Percentiles rank a stretch among this genome's conserved stretches.
Conservation (phyloP, 2,329 filamentous ascomycete genomes). For the Falciphora oryzae region DNA sequence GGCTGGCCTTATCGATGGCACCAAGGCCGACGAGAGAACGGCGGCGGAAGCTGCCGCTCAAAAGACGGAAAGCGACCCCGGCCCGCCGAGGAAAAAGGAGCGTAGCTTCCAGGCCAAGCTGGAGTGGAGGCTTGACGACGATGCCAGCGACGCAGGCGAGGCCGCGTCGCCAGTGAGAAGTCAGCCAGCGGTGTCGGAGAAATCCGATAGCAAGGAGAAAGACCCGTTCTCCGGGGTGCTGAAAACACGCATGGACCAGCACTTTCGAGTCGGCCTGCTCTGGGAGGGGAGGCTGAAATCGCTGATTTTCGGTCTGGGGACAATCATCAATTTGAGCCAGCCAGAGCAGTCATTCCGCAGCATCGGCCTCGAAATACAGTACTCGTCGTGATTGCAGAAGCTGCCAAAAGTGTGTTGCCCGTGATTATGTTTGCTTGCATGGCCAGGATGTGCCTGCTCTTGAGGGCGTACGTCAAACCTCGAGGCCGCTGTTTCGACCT, state of each 20-base stretch:
- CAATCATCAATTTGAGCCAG: constrained; percentile 72
- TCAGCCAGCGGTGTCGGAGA: constrained; percentile 13
- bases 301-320: constrained; percentile 83
- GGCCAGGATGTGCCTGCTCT: background rate
- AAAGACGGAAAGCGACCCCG: background rate
- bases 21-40: constrained; percentile 15
- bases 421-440: background rate
- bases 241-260: constrained; percentile 85
- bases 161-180: constrained; percentile 23
- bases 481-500: no score
- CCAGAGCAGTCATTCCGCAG: constrained; percentile 72
- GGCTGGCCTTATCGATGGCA: constrained; percentile 30
- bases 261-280: constrained; percentile 74
- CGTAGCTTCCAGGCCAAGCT: constrained; percentile 44
- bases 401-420: background rate
- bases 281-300: constrained; percentile 96
- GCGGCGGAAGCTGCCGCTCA: background rate
- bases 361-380: constrained; percentile 74
- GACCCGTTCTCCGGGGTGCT: constrained; percentile 78
- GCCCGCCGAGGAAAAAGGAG: constrained; percentile 22
- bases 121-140: constrained; percentile 41
- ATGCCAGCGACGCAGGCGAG: background rate
- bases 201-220: constrained; percentile 31
- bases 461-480: no score
- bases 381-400: constrained; percentile 59